A percentile compares a stretch with the other conserved stretches of the same genome.
phyloP scores from a whole-genome alignment of 345 rosid species.

The Moringa oleifera region DNA sequence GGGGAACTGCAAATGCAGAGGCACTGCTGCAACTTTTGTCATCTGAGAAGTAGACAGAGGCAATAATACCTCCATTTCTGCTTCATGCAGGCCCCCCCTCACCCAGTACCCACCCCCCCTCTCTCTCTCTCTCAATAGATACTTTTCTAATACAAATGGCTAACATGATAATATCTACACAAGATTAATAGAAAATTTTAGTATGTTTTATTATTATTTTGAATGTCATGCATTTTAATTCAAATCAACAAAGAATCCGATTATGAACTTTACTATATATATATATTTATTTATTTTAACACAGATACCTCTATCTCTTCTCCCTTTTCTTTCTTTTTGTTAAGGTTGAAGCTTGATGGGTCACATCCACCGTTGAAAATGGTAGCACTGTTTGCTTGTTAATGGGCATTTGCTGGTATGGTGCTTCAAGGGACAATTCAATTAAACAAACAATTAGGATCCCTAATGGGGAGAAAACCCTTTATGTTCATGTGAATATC shows the following conservation, averaged over 20 bases:
- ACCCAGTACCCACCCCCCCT: not conserved
- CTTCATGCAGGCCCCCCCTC: constrained; percentile 29
- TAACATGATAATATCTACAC: too few relatives aligned
- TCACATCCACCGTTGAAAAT: not conserved
- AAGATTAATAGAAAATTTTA: too few relatives aligned
- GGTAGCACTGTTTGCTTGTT: too few relatives aligned
- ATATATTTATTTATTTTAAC: too few relatives aligned
- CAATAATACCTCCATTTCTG: constrained; percentile 32
- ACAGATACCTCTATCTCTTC: not conserved
- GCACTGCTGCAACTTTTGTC: constrained; percentile 31
- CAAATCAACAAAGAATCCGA: too few relatives aligned
- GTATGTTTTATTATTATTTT: too few relatives aligned
- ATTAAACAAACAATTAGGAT: not conserved
- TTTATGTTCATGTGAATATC: not conserved
- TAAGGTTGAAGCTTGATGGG: too few relatives aligned
- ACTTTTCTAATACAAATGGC: too few relatives aligned
- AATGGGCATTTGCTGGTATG: too few relatives aligned
- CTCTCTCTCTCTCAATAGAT: not conserved
- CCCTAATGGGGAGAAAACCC: not conserved
- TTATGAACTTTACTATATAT: too few relatives aligned
- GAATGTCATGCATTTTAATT: too few relatives aligned
- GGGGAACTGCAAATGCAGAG: constrained; percentile 25
- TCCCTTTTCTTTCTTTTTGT: not conserved
- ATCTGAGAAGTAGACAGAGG: constrained; percentile 42
- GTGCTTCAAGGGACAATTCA: not conserved